Evolutionary conservation across 345 rosid species (phyloP).

Genomic region (Excoecaria agallocha): DNA sequence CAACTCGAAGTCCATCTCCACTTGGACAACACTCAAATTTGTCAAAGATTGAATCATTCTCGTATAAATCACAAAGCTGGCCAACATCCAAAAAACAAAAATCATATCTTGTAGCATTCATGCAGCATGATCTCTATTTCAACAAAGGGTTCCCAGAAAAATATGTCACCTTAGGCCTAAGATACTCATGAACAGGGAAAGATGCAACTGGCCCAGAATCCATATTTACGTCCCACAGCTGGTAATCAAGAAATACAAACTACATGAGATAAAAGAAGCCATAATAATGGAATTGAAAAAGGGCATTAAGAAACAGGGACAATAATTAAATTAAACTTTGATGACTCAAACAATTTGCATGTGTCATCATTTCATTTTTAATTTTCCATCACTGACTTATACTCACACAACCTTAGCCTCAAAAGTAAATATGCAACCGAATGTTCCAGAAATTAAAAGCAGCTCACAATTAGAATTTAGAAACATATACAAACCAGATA

Average conservation of each 20-base stretch:
- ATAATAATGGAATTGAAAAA: not conserved
- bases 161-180: slow-evolving; percentile 69
- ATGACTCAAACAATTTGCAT: not conserved
- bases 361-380: not conserved
- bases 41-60: slow-evolving; percentile 64
- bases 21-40: slow-evolving; percentile 62
- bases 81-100: slow-evolving; percentile 19
- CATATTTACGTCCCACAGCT: slow-evolving; percentile 94
- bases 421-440: not conserved
- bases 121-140: slow-evolving; percentile 3
- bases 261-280: not conserved
- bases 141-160: slow-evolving; percentile 9
- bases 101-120: slow-evolving; percentile 1
- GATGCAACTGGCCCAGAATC: slow-evolving; percentile 76
- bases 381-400: not conserved
- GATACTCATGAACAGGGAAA: slow-evolving; percentile 89
- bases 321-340: not conserved
- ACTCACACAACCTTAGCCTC: not conserved
- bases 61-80: slow-evolving; percentile 71
- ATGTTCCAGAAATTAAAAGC: not conserved
- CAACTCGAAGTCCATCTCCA: slow-evolving; percentile 58
- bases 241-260: slow-evolving; percentile 11
- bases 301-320: not conserved
- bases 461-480: not conserved
- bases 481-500: not conserved